Base-by-base conservation (phyloP, 495 filamentous ascomycete genomes). In the Penicillium riverlandense region DNA sequence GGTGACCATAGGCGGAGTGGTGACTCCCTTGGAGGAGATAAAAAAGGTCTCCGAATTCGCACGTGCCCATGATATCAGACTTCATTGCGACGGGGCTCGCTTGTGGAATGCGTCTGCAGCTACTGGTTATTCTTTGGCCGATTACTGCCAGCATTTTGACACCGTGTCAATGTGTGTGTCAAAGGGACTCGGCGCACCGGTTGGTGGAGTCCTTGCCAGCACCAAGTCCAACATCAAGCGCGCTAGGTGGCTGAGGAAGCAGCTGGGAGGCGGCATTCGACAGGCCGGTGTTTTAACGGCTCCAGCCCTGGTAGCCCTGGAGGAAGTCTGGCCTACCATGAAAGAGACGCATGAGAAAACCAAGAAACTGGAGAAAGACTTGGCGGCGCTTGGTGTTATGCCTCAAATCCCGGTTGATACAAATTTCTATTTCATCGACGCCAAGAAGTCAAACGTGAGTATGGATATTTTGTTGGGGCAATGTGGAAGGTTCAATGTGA, bases 181-280 rank as follows among this genome's bases (percentile, higher is more conserved):
- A 22, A 97, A 97, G 65, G 86, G 88, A 0, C 70, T 97, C 0
- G 91, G 91, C 0, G 91, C 91, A 0, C 91, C 91, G 0, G 80
- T 95, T 38, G 91, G 91, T 1, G 85, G 80, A 42, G 80, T 95
- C 38, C 65, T 96, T 28, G 75, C 90, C 1, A 88, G 88, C 3
- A 72, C 65, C 10, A 62, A 75, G 44, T 59, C 64, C 0, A 82
- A 86, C 44, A 81, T 92, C 47, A 78, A 83, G 52, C 77, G 80
- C 29, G 84, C 86, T 1, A 67, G 86, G 3, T 90, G 86, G 82
- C 71, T 94, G 14, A 72, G 90, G 37, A 96, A 97, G 65, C 74
- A 75, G 2, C 80, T 95, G 47, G 90, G 90, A 1, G 91, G 90
- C 8, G 91, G 89, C 1, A 62, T 86, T 27, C 71, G 90, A 35